These are phyloP conservation scores for Xylaria palmicola DNA, from an alignment of 495 filamentous ascomycete genomes.

Conservation along the genomic window DNA sequence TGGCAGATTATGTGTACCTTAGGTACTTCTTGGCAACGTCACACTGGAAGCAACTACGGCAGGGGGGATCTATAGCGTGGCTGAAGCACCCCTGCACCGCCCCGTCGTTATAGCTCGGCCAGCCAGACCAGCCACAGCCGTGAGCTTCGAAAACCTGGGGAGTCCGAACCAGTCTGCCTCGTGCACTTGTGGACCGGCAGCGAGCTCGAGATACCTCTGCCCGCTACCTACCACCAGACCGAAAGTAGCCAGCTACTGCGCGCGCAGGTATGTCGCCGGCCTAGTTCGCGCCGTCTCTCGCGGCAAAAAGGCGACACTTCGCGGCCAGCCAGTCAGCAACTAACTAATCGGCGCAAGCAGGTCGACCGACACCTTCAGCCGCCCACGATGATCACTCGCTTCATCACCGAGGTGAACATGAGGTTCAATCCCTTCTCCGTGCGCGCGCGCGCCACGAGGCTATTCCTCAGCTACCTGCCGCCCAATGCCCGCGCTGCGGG, in stretches of 20 bases:
- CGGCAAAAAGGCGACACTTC: neutral
- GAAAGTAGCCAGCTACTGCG: neutral
- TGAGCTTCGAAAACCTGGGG: conserved; percentile 14
- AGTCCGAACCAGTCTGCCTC: neutral
- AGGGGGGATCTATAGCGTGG: too few species aligned
- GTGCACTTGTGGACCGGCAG: neutral
- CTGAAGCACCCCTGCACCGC: neutral
- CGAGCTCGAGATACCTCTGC: neutral
- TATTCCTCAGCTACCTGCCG: conserved; percentile 87
- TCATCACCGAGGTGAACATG: conserved; percentile 78
- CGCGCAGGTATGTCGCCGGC: neutral
- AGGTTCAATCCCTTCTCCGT: conserved; percentile 90
- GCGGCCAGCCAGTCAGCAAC: neutral
- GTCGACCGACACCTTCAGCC: conserved; percentile 2
- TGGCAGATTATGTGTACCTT: too few species aligned
- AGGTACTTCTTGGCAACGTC: too few species aligned
- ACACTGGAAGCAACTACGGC: too few species aligned
- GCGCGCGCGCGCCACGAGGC: conserved; percentile 71
- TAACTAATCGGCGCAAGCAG: neutral
- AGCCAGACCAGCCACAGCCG: conserved; percentile 3
- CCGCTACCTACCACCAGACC: neutral
- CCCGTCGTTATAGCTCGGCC: neutral
- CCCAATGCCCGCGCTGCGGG: conserved; percentile 64
- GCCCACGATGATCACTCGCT: conserved; percentile 77
- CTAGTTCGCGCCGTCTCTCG: neutral